Base-by-base conservation (phyloP, 2,329 filamentous ascomycete genomes). In the Fusarium sp. region DNA sequence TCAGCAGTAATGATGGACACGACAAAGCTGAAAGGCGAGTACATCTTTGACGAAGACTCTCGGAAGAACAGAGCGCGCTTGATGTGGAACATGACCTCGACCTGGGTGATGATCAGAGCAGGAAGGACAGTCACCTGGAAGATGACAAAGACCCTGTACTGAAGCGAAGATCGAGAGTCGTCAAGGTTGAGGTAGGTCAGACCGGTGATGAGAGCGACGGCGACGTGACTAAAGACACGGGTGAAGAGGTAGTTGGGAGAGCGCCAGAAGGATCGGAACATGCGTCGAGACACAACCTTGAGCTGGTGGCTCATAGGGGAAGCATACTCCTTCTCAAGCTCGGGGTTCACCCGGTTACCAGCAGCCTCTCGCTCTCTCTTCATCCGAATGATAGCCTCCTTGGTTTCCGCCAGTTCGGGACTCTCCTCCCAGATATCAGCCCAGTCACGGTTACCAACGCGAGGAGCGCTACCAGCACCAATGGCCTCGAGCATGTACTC, bases 201-300 rank as follows among this genome's bases (percentile, higher is more conserved):
- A 72, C 93, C 93, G 0, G 91, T 93, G 60, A 96, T 81, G 13
- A 97, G 76, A 1, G 91, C 90, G 69, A 97, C 91, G 65, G 89
- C 87, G 64, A 95, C 83, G 77, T 97, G 93, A 76, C 91, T 94
- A 83, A 95, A 96, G 16, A 97, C 83, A 16, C 93, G 88, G 0
- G 93, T 96, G 79, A 96, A 96, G 57, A 93, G 89, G 77, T 97
- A 97, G 81, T 96, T 93, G 34, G 92, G 92, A 2, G 91, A 92
- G 42, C 93, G 86, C 92, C 92, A 97, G 83, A 92, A 95, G 0
- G 91, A 86, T 4, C 93, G 82, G 77, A 93, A 91, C 69, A 90
- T 93, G 62, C 94, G 89, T 62, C 82, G 84, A 71, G 89, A 86
- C 29, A 97, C 93, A 2, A 91, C 80, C 79, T 88, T 90, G 78